Conservation (phyloP, 257 asterid species). For the Apocynum venetum region DNA sequence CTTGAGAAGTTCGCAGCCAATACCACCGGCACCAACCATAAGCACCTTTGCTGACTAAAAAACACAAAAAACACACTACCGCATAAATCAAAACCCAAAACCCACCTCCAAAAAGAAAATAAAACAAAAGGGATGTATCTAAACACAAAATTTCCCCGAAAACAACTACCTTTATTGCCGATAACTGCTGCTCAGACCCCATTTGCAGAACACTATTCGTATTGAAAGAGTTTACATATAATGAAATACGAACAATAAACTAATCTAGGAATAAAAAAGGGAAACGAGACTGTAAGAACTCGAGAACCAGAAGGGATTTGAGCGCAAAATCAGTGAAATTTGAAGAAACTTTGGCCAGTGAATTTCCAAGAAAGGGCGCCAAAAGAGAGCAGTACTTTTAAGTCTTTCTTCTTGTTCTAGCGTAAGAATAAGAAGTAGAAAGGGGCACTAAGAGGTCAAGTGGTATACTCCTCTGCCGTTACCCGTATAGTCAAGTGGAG, state of each 20-base stretch:
- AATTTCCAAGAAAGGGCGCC: conserved; percentile 50
- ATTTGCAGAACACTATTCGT: conserved; percentile 22
- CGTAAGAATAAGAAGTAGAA: neutral
- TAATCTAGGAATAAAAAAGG: neutral
- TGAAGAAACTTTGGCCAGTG: conserved; percentile 20
- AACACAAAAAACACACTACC: conserved; percentile 9
- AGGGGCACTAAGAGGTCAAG: neutral
- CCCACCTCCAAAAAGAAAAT: neutral
- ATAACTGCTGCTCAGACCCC: conserved; percentile 59
- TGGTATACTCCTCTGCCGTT: no score
- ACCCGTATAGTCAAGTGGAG: no score
- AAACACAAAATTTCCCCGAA: neutral
- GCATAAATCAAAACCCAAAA: conserved; percentile 9
- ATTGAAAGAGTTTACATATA: conserved; percentile 4
- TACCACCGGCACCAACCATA: conserved; percentile 99
- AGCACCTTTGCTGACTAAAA: conserved; percentile 82
- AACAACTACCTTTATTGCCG: conserved; percentile 57
- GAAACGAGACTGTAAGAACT: conserved; percentile 18
- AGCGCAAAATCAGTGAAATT: conserved; percentile 7
- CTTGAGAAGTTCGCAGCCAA: conserved; percentile 93
- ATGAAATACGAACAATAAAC: no score
- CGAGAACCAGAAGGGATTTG: conserved; percentile 13
- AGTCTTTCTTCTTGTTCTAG: neutral
- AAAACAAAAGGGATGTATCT: neutral
- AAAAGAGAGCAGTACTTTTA: conserved; percentile 23